Percentiles rank a stretch among this genome's conserved stretches.
Evolutionary conservation across 2,329 filamentous ascomycete species (phyloP).

Genomic region (Neofusicoccum sp.): DNA sequence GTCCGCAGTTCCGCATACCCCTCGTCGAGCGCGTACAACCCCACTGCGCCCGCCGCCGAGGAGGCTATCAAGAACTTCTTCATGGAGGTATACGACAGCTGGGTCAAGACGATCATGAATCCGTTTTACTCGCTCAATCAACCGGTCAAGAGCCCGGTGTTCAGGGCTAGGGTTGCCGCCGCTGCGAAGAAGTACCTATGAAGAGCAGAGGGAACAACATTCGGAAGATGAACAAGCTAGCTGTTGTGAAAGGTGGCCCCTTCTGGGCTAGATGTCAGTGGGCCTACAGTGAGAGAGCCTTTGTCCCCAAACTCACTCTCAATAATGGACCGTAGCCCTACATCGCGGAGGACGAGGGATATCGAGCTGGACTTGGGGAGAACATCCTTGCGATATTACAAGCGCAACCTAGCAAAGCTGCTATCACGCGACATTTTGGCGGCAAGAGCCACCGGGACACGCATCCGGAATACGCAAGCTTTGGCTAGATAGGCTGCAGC

Average conservation of each 20-base stretch:
- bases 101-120: constrained; percentile 96
- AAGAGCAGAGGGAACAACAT: constrained; percentile 22
- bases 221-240: background rate
- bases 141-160: constrained; percentile 82
- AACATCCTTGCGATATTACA: too few relatives aligned
- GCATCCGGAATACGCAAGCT: background rate
- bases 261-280: too few relatives aligned
- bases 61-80: constrained; percentile 96
- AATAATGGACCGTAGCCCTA: too few relatives aligned
- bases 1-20: constrained; percentile 60
- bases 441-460: too few relatives aligned
- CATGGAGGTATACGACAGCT: constrained; percentile 90
- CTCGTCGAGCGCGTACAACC: constrained; percentile 65
- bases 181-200: constrained; percentile 91
- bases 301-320: too few relatives aligned
- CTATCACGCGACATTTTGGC: background rate
- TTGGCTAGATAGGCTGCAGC: background rate
- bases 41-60: constrained; percentile 84
- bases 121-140: constrained; percentile 89
- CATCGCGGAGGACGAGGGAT: too few relatives aligned
- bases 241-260: too few relatives aligned
- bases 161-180: constrained; percentile 75
- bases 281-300: too few relatives aligned
- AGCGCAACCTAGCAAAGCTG: background rate
- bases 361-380: too few relatives aligned